phyloP scores from a whole-genome alignment of 306 rosid genomes.

The Citrullus mucosospermus region DNA sequence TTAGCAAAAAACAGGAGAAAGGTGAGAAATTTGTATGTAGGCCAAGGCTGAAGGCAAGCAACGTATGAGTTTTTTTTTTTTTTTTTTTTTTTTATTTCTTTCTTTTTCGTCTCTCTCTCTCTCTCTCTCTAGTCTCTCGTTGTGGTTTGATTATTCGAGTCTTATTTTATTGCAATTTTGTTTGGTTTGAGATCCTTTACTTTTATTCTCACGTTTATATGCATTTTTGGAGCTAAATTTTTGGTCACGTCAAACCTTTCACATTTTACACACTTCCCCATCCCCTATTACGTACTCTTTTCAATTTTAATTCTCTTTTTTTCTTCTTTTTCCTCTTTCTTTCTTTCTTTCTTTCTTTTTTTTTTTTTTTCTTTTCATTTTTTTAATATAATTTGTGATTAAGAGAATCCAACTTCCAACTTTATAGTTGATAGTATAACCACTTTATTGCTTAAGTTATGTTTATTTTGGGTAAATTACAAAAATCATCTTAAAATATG shows the following conservation, averaged over 20 bases:
- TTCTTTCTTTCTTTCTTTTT: too few relatives aligned
- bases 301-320: neutral
- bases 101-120: neutral
- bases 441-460: too few relatives aligned
- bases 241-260: neutral
- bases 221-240: neutral
- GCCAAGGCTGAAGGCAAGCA: constrained; percentile 4
- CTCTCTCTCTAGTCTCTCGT: too few relatives aligned
- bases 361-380: too few relatives aligned
- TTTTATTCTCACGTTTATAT: neutral
- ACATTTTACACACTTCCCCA: neutral
- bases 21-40: neutral
- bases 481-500: too few relatives aligned
- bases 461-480: too few relatives aligned
- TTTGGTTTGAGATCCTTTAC: neutral
- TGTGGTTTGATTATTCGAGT: neutral
- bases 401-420: too few relatives aligned
- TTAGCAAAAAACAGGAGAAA: neutral
- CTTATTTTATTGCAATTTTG: neutral
- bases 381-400: too few relatives aligned
- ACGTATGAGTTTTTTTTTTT: neutral
- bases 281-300: neutral
- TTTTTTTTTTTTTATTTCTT: neutral
- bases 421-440: too few relatives aligned
- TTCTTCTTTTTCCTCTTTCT: neutral